These are phyloP conservation scores for Alternaria conjuncta DNA, from an alignment of 2,329 filamentous ascomycete genomes.

Conservation along the genomic window DNA sequence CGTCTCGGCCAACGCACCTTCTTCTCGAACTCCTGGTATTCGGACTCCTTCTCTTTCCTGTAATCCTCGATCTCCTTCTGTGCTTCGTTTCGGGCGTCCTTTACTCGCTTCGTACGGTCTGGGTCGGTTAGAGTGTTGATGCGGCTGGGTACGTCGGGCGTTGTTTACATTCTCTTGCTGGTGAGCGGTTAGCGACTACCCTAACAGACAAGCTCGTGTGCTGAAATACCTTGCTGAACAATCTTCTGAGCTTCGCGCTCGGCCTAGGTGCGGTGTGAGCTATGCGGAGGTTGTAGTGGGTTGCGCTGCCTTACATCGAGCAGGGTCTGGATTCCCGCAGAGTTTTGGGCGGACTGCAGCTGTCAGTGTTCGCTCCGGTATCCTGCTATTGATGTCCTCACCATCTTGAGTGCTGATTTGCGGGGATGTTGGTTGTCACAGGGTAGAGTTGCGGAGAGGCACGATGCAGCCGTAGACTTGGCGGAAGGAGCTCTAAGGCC, in stretches of 20 bases:
- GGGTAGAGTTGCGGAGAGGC: slow-evolving; percentile 26
- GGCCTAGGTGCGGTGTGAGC: slow-evolving; percentile 67
- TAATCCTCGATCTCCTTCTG: slow-evolving; percentile 98
- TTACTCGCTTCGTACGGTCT: slow-evolving; percentile 97
- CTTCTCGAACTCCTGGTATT: slow-evolving; percentile 93
- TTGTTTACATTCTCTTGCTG: slow-evolving; percentile 83
- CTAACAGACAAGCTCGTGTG: neutral
- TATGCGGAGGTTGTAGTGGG: slow-evolving; percentile 29
- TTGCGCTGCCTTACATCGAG: slow-evolving; percentile 77
- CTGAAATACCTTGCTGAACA: slow-evolving; percentile 82
- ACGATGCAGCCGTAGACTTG: slow-evolving; percentile 36
- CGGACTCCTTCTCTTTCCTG: slow-evolving; percentile 84
- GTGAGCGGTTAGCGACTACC: slow-evolving; percentile 17
- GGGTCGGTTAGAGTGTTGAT: slow-evolving; percentile 28
- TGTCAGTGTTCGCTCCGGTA: slow-evolving; percentile 26
- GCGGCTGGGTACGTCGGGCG: slow-evolving; percentile 5
- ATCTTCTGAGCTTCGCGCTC: slow-evolving; percentile 99
- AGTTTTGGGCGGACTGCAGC: slow-evolving; percentile 92
- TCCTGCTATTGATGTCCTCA: slow-evolving; percentile 5
- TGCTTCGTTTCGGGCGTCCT: slow-evolving; percentile 93
- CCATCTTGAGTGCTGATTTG: slow-evolving; percentile 33
- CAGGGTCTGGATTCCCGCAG: slow-evolving; percentile 95
- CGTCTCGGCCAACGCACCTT: slow-evolving; percentile 58
- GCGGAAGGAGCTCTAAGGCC: slow-evolving; percentile 30
- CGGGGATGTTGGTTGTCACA: slow-evolving; percentile 26